Evolutionary conservation across 2,329 filamentous ascomycete genomes (phyloP), one percentile per base, ranked within the genome.

Genomic region (Sporothrix euskadiensis): DNA sequence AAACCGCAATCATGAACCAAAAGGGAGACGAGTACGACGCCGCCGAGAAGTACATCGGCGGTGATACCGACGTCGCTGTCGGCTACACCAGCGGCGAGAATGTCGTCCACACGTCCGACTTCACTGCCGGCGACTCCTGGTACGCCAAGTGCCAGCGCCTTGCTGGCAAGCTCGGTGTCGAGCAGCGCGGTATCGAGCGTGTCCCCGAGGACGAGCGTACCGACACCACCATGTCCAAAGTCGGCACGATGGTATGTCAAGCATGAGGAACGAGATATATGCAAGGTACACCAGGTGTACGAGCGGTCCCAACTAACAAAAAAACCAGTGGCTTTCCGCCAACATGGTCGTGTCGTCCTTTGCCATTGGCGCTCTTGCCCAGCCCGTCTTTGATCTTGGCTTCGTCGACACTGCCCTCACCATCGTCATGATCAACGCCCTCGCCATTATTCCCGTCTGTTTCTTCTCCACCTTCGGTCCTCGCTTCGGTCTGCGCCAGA

Each of bases 341-440:
- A 94, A 94, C 82, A 89, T 94, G 89, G 90, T 92, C 71, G 89
- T 93, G 66, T 91, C 89, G 32, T 90, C 90, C 16, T 93, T 94
- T 78, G 91, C 92, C 68, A 90, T 94, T 73, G 93, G 92, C 63
- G 88, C 92, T 22, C 86, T 92, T 6, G 90, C 88, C 0, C 85
- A 89, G n/a, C 86, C 89, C 9, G 81, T 92, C 32, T 94, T 93
- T 81, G 81, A 82, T 9, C 85, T 95, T 9, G 91, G 92, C 10
- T 94, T 93, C 76, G 84, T 91, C 68, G 93, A 95, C 78, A 89
- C 90, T 8, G 88, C 92, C 47, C 82, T 95, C 63, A 87, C 90
- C 44, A 90, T 92, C 74, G 80, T 95, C 71, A 92, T 94, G 82
- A 88, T 94, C 83, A 94, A 94, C 78, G 79, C 93, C 4, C 83